These are phyloP conservation scores for Calonectria montana DNA, from an alignment of 2,329 filamentous ascomycete genomes.

Conservation along the genomic window DNA sequence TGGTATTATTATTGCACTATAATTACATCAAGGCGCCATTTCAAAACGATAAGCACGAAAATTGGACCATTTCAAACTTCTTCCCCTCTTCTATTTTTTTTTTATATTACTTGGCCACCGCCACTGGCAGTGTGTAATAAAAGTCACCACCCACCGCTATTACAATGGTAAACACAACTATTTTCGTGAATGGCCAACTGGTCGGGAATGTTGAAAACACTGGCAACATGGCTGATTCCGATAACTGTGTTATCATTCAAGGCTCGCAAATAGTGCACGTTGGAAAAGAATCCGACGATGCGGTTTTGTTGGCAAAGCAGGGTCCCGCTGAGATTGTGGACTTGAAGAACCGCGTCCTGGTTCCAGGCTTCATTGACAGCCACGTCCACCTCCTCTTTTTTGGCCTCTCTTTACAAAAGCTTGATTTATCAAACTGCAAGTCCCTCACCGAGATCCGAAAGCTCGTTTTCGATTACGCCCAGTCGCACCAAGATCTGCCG, in stretches of 20 bases:
- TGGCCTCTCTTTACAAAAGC: conserved; percentile 60
- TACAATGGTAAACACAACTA: background rate
- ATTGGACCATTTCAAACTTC: background rate
- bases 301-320: conserved; percentile 7
- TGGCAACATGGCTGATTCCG: background rate
- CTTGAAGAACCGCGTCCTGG: conserved; percentile 45
- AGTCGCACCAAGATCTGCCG: conserved; percentile 52
- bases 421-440: conserved; percentile 55
- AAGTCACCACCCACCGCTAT: background rate
- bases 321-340: conserved; percentile 40
- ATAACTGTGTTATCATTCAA: conserved; percentile 7
- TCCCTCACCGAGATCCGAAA: conserved; percentile 56
- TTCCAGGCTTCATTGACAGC: conserved; percentile 64
- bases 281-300: conserved; percentile 1
- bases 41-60: background rate
- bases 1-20: background rate
- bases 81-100: background rate
- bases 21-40: background rate
- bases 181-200: background rate
- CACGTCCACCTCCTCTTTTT: conserved; percentile 64
- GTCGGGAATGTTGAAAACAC: background rate
- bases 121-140: background rate
- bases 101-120: background rate
- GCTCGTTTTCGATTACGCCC: conserved; percentile 54
- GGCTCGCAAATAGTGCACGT: conserved; percentile 24